Evolutionary conservation across 768 basidiomycete genomes (phyloP), one percentile per base, ranked within the genome.

Genomic region (Mycena leptocephala): DNA sequence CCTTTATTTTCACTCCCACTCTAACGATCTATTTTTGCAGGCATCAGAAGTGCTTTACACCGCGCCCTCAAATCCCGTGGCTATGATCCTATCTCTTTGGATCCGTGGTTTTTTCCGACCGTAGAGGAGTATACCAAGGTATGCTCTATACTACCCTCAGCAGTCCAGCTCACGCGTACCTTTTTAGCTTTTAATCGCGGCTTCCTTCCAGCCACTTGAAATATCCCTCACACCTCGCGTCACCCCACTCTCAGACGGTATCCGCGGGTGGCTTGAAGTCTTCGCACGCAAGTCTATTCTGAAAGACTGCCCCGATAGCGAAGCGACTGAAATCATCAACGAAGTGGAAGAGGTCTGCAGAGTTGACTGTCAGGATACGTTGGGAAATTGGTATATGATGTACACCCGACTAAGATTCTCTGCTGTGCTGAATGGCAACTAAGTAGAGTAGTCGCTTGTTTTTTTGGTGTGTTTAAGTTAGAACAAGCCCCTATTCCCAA

Each of bases 41-140:
- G 94, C 10, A 82, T 96, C 32, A 86, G 95, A 70, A 82, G 85
- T 20, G 89, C 90, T 5, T 78, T 97, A 20, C 87, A 95, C 75
- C 80, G 86, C 13, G 91, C 89, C 0, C 83, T 93, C 46, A 85
- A 84, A 70, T 83, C 84, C 35, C 86, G 88, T 32, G 94, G 94
- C 0, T 83, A 92, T 69, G 87, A 95, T 82, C 91, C 95, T 13
- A 83, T 84, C 11, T 79, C 83, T 14, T 81, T 92, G 53, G 96
- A 97, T 80, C 96, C 96, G 0, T 97, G 95, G 95, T 96, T 92
- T 85, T 96, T 96, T 81, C 96, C 96, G 5, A 93, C 93, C 0
- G 88, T 88, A 14, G 88, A 90, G 33, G 92, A 94, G 73, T 96
- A 97, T 82, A 84, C 82, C 58, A 86, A 87, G 82, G 93, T 93